Evolutionary conservation across 2,329 filamentous ascomycete species (phyloP).

Genomic region (Diaporthe caulivora): DNA sequence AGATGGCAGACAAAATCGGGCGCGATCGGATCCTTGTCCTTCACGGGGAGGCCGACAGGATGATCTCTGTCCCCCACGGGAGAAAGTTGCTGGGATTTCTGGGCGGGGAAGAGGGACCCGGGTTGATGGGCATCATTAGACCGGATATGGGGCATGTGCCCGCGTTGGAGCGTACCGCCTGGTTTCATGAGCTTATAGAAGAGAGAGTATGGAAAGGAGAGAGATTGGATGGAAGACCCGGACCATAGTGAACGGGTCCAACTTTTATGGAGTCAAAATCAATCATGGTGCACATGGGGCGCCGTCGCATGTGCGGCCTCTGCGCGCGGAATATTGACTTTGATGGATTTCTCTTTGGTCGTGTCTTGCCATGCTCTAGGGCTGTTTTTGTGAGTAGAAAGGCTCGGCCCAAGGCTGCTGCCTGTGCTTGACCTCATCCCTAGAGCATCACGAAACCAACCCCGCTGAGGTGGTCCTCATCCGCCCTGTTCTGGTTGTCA

Average conservation of each 20-base stretch:
- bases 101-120: conserved; percentile 47
- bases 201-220: conserved; percentile 66
- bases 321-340: background rate
- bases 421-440: background rate
- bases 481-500: conserved; percentile 81
- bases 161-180: conserved; percentile 76
- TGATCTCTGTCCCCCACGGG: conserved; percentile 81
- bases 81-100: conserved; percentile 75
- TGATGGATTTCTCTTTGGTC: background rate
- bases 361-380: background rate
- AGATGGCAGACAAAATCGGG: conserved; percentile 77
- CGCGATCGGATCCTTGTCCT: conserved; percentile 80
- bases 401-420: background rate
- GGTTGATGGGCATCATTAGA: conserved; percentile 66
- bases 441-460: conserved; percentile 87
- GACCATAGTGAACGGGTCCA: background rate
- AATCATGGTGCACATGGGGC: background rate
- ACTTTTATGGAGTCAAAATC: background rate
- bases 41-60: conserved; percentile 81
- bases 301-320: background rate
- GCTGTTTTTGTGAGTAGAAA: background rate
- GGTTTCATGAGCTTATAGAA: conserved; percentile 76
- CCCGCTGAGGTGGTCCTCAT: conserved; percentile 83
- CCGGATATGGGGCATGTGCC: conserved; percentile 82
- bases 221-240: conserved; percentile 51